Percentiles rank a stretch among this genome's conserved stretches.
These are phyloP conservation scores for Phytopythium boreale DNA, from an alignment of 352 stramenopile genomes.

Conservation along the genomic window DNA sequence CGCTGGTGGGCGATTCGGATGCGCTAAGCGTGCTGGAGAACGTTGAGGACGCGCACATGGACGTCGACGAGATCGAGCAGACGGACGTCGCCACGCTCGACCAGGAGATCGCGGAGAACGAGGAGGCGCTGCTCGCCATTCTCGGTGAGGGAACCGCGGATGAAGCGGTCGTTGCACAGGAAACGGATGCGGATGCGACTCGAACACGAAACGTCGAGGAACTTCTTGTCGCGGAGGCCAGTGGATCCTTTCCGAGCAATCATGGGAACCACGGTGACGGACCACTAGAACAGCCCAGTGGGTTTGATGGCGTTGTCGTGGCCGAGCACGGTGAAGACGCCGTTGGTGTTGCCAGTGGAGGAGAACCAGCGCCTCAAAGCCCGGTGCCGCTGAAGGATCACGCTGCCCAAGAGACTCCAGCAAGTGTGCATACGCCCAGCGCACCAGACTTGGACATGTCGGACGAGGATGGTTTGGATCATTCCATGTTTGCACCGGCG, in stretches of 20 bases:
- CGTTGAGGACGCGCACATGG: background rate
- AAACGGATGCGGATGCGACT: background rate
- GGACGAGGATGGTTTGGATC: background rate
- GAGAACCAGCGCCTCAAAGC: background rate
- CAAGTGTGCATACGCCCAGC: background rate
- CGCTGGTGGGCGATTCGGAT: background rate
- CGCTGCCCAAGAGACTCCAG: background rate
- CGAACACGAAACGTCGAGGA: slow-evolving; percentile 7
- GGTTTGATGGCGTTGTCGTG: background rate
- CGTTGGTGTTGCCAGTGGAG: background rate
- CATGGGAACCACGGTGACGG: slow-evolving; percentile 6
- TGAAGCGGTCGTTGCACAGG: background rate
- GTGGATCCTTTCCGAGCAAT: slow-evolving; percentile 17
- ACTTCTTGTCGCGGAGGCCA: slow-evolving; percentile 22
- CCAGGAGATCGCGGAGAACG: slow-evolving; percentile 51
- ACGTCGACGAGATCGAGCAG: slow-evolving; percentile 14
- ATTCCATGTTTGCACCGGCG: background rate
- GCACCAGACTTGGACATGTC: slow-evolving; percentile 4
- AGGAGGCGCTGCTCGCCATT: slow-evolving; percentile 54
- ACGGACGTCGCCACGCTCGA: slow-evolving; percentile 17
- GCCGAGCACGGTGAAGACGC: background rate
- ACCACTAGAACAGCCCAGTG: background rate
- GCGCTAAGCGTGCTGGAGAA: slow-evolving; percentile 8
- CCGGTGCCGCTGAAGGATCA: background rate
- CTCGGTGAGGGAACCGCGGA: slow-evolving; percentile 15